Base-by-base conservation (phyloP, 768 basidiomycete genomes). In the Astraeus odoratus region DNA sequence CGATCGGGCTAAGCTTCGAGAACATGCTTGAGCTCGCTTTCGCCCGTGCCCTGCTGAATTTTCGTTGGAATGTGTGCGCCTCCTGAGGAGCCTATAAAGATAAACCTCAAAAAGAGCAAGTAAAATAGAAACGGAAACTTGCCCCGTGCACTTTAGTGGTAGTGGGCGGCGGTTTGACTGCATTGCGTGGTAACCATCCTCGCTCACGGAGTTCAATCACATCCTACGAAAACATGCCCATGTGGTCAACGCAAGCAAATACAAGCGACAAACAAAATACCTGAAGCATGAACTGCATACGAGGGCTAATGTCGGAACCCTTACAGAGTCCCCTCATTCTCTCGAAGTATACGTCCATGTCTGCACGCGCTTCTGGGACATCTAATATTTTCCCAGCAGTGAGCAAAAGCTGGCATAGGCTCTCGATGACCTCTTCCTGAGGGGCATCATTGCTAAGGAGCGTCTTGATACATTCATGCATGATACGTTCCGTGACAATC, bases 401-500 rank as follows among this genome's bases (percentile, higher is more conserved):
- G 16, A 83, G 76, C 41, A 99, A 65, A 42, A 98, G 76, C 63
- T 91, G 92, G 76, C 92, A 97, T 46, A 96, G 75, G 39, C 85
- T 89, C 74, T 98, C 95, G 52, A 99, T 87, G 59, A 96, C 94
- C 70, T 97, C 95, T 68, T 99, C 95, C 59, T 96, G 93, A 0
- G 94, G 95, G 57, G 90, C 87, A 53, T 91, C 83, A 46, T 95
- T 84, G 60, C 98, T 97, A 44, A 98, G 73, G 10, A 97, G 77
- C 69, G 94, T 94, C 78, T 92, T 91, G 62, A 98, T 83, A 73
- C 94, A 98, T 67, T 92, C 88, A 71, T 93, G 88, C 89, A 98
- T 99, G 69, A 97, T 95, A 55, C 91, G 85, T 70, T 93, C 91
- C 39, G 92, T 94, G 44, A 98, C 72, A 92, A 97, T 96, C 68